A percentile compares a stretch with the other conserved stretches of the same genome.
These are phyloP conservation scores for Rhizophlyctis rosea DNA, from an alignment of 192 early-diverging fungal genomes.

Conservation along the genomic window DNA sequence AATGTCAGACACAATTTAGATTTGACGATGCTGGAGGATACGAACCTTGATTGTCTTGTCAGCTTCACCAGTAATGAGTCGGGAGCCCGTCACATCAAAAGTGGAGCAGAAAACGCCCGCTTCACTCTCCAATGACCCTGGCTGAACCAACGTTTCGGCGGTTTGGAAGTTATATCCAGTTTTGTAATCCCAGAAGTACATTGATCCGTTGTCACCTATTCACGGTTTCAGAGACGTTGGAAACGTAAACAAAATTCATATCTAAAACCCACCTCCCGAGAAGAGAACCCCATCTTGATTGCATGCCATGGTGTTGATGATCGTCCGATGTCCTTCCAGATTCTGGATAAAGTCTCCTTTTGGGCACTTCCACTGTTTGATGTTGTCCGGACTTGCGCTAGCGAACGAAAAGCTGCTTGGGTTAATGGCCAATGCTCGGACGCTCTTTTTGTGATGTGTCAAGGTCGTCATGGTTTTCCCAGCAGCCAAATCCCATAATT, in stretches of 20 bases:
- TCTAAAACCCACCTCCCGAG: slow-evolving; percentile 69
- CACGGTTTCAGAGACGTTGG: not conserved
- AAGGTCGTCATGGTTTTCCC: slow-evolving; percentile 91
- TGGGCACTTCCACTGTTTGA: slow-evolving; percentile 97
- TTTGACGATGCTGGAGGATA: not conserved
- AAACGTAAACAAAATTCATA: not conserved
- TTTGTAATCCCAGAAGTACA: slow-evolving; percentile 98
- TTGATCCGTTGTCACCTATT: slow-evolving; percentile 86
- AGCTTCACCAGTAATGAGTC: slow-evolving; percentile 96
- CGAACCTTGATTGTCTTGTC: slow-evolving; percentile 93
- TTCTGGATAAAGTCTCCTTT: slow-evolving; percentile 94
- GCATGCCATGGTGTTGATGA: slow-evolving; percentile 85
- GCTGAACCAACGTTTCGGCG: slow-evolving; percentile 81
- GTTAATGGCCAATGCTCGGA: slow-evolving; percentile 87
- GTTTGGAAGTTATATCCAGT: slow-evolving; percentile 95
- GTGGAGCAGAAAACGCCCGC: slow-evolving; percentile 92
- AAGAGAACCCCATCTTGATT: slow-evolving; percentile 94
- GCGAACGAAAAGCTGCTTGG: slow-evolving; percentile 94
- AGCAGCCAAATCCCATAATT: slow-evolving; percentile 95
- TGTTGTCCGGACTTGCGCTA: slow-evolving; percentile 77
- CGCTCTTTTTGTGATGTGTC: slow-evolving; percentile 98
- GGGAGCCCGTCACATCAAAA: slow-evolving; percentile 92
- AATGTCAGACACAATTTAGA: not conserved
- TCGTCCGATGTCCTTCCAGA: slow-evolving; percentile 79
- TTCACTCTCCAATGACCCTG: slow-evolving; percentile 94